Conservation (phyloP, 805 yeast species). For the Candida peoriensis region DNA sequence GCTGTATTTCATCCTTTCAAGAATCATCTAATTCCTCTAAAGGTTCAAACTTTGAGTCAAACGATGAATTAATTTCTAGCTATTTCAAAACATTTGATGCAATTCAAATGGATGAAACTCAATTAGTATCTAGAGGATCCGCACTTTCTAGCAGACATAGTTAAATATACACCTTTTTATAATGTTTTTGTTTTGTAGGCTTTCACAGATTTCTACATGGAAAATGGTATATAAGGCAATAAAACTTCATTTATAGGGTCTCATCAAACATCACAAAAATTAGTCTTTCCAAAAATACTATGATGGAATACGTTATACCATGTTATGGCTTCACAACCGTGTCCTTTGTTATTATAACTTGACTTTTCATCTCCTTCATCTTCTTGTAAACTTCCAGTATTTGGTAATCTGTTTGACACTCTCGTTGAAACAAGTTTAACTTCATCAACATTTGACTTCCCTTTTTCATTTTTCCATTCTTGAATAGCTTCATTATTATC, state of each 20-base stretch:
- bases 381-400: background rate
- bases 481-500: constrained; percentile 1
- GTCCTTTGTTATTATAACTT: background rate
- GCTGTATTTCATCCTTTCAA: background rate
- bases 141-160: background rate
- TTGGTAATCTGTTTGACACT: constrained; percentile 1
- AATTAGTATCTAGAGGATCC: background rate
- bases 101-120: constrained; percentile 1
- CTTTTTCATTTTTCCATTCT: constrained; percentile 4
- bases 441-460: constrained; percentile 1
- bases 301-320: constrained; percentile 49
- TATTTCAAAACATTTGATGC: constrained; percentile 8
- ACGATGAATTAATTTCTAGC: constrained; percentile 1
- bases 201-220: too few species aligned
- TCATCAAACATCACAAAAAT: constrained; percentile 22
- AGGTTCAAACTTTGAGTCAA: too few species aligned
- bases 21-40: too few species aligned
- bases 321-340: constrained; percentile 42
- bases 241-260: too few species aligned
- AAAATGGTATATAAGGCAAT: too few species aligned
- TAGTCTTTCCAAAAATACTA: constrained; percentile 43
- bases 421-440: constrained; percentile 4
- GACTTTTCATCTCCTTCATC: background rate
- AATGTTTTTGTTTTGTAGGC: too few species aligned
- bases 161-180: background rate